Percentiles rank a stretch among this genome's conserved stretches.
Conservation (phyloP, 2,329 filamentous ascomycete genomes). For the Fusarium heterosporum region DNA sequence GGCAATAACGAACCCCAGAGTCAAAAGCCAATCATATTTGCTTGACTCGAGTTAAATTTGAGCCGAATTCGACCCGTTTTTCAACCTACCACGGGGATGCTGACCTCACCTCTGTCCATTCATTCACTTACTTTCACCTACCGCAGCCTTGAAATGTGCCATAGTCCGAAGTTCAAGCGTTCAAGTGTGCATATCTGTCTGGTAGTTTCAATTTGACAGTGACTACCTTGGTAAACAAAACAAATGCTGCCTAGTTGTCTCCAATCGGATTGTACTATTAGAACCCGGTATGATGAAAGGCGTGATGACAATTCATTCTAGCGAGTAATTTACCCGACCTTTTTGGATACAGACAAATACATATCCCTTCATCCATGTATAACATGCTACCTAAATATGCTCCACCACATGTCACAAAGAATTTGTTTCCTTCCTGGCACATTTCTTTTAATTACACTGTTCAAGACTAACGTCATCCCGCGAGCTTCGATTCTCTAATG, state of each 20-base stretch:
- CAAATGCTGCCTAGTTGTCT: too few species aligned
- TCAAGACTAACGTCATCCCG: not conserved
- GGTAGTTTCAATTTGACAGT: too few species aligned
- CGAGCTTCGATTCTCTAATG: not conserved
- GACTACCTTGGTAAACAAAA: too few species aligned
- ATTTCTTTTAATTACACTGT: not conserved
- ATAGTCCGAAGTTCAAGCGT: too few species aligned
- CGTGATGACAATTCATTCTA: slow-evolving; percentile 3
- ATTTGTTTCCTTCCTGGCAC: not conserved
- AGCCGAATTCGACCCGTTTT: slow-evolving; percentile 19
- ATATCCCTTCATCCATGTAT: not conserved
- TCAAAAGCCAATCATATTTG: slow-evolving; percentile 7
- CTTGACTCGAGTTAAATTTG: not conserved
- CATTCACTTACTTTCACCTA: too few species aligned
- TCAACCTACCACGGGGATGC: not conserved
- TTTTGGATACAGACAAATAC: not conserved
- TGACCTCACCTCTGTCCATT: too few species aligned
- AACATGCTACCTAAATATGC: not conserved
- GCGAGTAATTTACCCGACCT: slow-evolving; percentile 23
- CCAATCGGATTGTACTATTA: too few species aligned
- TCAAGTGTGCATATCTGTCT: too few species aligned
- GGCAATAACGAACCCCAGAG: slow-evolving; percentile 3
- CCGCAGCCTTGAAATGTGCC: too few species aligned
- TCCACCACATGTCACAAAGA: not conserved
- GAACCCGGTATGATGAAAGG: not conserved